These are phyloP conservation scores for Zoysia pacifica DNA, from an alignment of 176 grass and related monocot species.

Conservation along the genomic window DNA sequence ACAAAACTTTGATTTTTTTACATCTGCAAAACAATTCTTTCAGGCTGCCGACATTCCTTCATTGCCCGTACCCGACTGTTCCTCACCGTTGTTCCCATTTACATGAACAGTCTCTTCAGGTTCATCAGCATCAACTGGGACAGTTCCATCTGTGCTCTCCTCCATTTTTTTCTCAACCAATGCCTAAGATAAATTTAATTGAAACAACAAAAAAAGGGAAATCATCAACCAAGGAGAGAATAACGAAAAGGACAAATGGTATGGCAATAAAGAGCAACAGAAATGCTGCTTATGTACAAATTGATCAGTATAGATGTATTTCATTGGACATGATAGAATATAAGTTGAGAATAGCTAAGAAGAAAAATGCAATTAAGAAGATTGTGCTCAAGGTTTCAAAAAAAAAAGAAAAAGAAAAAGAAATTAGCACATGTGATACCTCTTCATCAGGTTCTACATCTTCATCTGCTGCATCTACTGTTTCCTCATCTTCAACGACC, in stretches of 20 bases:
- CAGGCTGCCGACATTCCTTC: conserved; percentile 54
- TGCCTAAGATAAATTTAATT: conserved; percentile 29
- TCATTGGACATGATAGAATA: background rate
- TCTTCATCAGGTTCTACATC: conserved; percentile 65
- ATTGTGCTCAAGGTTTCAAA: too few relatives aligned
- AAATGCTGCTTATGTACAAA: background rate
- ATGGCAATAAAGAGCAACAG: conserved; percentile 1
- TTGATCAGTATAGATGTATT: background rate
- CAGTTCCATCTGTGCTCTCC: conserved; percentile 66
- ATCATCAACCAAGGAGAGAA: conserved; percentile 21
- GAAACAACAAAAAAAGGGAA: conserved; percentile 3
- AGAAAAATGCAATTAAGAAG: background rate
- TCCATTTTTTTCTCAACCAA: conserved; percentile 48
- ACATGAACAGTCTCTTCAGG: conserved; percentile 65
- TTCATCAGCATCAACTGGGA: conserved; percentile 66
- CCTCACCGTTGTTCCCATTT: conserved; percentile 91
- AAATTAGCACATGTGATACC: conserved; percentile 40
- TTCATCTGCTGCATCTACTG: conserved; percentile 61
- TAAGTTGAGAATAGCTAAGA: conserved; percentile 7
- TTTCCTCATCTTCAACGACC: conserved; percentile 64
- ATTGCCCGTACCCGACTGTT: conserved; percentile 79
- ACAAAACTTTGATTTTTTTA: conserved; percentile 49
- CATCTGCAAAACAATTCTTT: conserved; percentile 50
- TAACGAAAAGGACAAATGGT: conserved; percentile 16
- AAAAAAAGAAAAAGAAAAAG: too few relatives aligned